Conservation (phyloP, 2,329 filamentous ascomycete species). For the Sclerotinia nivalis region DNA sequence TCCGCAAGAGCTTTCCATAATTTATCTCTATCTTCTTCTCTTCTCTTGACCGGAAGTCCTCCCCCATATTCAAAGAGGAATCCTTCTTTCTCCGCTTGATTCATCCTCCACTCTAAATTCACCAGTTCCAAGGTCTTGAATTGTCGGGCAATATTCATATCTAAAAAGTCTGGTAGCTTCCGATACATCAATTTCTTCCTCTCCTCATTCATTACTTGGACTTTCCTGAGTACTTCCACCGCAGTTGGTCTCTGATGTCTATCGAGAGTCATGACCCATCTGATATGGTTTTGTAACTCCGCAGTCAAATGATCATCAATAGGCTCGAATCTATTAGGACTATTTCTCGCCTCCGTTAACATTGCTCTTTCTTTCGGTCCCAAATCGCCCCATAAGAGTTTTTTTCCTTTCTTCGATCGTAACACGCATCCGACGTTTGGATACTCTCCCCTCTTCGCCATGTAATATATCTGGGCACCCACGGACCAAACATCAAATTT, state of each 20-base stretch:
- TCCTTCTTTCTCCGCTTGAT: background rate
- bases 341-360: background rate
- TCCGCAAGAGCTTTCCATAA: background rate
- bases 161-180: background rate
- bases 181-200: constrained; percentile 13
- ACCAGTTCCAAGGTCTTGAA: background rate
- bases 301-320: constrained; percentile 10
- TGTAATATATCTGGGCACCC: background rate
- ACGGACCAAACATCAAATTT: constrained; percentile 23
- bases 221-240: background rate
- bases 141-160: background rate
- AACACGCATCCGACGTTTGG: background rate
- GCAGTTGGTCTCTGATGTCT: background rate
- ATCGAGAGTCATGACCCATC: background rate
- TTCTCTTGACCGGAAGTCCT: background rate
- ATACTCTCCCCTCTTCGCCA: background rate
- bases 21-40: background rate
- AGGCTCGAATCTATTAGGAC: background rate
- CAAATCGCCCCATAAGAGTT: background rate
- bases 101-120: background rate
- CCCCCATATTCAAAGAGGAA: background rate
- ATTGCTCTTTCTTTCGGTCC: background rate
- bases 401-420: background rate
- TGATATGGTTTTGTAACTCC: background rate
- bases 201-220: background rate